Base-by-base conservation (phyloP, 306 rosid species). In the Neltuma alba region DNA sequence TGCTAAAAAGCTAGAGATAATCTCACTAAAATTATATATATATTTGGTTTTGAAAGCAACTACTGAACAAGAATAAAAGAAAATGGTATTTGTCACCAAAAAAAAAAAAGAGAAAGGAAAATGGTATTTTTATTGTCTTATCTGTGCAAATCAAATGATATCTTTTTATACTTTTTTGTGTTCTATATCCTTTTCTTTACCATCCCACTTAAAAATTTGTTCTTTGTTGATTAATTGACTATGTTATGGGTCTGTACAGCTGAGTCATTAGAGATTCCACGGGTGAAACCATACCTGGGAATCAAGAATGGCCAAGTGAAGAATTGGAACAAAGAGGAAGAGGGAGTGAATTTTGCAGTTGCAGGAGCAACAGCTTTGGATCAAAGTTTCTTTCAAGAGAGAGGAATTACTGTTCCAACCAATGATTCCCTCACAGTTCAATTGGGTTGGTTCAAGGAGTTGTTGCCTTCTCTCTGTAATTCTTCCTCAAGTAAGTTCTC, bases 271-370 rank as follows among this genome's bases (percentile, higher is more conserved):
- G 91, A 89, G 34, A 12, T 91, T 75, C 89, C 88, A 16, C 55
- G 45, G 2, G 63, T 86, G 73, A 79, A 74, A 54, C 91, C 94
- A 4, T 89, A 86, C 67, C 47, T 85, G 23, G 86, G 75, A 38
- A 33, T 79, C 0, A 73, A 78, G 57, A 84, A 63, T 21, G 72
- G 61, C 0, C 61, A 23, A 55, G 44, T 66, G 75, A 76, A 52
- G 45, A 68, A 77, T 11, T 41, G 47, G 70, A 79, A 18, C 2
- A 37, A 37, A 7, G 50, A 5, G 18, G n/a, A 52, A 6, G 64
- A 71, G 42, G 93, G 89, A 4, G 83, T 28, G 36, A 91, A 91
- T 76, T 91, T 91, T n/a, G 97, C 93, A 0, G 89, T 91, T 5
- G 13, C 20, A 3, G 96, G 93, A 86, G 91, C 96, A 37, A 91